Base-by-base conservation (phyloP, 2,329 filamentous ascomycete genomes). In the Colletotrichum melonis region DNA sequence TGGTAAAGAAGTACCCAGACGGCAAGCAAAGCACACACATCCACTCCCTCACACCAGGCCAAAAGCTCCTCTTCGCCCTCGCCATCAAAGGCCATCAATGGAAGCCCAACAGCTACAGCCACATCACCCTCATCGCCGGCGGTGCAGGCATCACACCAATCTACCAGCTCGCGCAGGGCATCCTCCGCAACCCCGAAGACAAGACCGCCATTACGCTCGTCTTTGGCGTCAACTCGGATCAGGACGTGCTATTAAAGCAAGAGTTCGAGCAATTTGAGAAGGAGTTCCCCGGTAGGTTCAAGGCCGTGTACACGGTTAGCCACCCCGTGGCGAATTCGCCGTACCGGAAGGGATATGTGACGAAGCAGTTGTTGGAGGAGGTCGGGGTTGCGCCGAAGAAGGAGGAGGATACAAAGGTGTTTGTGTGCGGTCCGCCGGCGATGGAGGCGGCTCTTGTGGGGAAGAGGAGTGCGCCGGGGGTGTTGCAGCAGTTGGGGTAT, bases 121-220 rank as follows among this genome's bases (percentile, higher is more conserved):
- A 89, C 74, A 81, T 94, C n/a, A 88, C 89, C 3, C 85, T 94
- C 52, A 88, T 94, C 56, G 92, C 92, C 0, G 92, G 93, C 57
- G 92, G 93, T 14, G 92, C 91, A 0, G 93, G 93, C 22, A 93
- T 95, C 75, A 94, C 92, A 0, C 92, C 93, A 0, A 87, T 92
- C 75, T 93, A 90, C 79, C 91, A 93, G 79, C 86, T 93, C 2
- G 85, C 88, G 2, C 88, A 86, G 62, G 89, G 89, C 2, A 92
- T 93, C 69, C 83, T 93, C n/a, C 80, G 83, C 57, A 89, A 93
- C 77, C 87, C 90, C 0, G 81, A 85, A 1, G 92, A 94, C 76
- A 84, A 83, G 72, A 94, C 92, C 1, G 86, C 86, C 66, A 85
- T 94, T 56, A 90, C 89, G 0, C 85, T 94, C 1, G 83, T 94